These are phyloP conservation scores for Globisporangium mamillatum DNA, from an alignment of 352 stramenopile genomes.

Conservation along the genomic window DNA sequence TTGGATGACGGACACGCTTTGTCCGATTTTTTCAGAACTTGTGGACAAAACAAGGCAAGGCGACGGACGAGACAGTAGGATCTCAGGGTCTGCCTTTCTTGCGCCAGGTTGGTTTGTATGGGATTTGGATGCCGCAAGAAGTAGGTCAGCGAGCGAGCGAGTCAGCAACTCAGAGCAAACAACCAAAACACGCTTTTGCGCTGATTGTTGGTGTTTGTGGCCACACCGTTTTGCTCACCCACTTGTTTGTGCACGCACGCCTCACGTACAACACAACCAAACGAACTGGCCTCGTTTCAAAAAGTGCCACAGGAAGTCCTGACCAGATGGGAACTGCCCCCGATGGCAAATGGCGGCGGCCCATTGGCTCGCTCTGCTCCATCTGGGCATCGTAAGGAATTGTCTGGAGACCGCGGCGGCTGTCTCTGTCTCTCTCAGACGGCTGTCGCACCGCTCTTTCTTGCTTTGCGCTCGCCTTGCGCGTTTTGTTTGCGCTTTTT, in stretches of 20 bases:
- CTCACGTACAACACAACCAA: neutral
- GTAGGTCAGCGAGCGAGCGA: neutral
- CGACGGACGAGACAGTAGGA: neutral
- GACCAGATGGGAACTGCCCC: neutral
- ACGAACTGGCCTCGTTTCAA: neutral
- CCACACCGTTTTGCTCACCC: neutral
- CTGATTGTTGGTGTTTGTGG: neutral
- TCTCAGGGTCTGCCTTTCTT: neutral
- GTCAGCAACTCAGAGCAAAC: neutral
- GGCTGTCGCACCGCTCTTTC: conserved; percentile 3
- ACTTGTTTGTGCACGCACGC: neutral
- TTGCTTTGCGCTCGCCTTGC: neutral
- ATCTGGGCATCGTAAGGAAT: neutral
- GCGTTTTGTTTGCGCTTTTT: neutral
- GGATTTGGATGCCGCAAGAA: neutral
- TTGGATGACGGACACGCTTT: neutral
- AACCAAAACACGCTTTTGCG: neutral
- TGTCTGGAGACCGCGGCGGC: conserved; percentile 2
- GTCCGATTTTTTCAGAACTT: neutral
- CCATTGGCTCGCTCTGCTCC: neutral
- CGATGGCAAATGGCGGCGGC: neutral
- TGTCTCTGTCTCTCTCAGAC: neutral
- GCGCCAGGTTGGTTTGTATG: neutral
- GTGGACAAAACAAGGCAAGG: neutral
- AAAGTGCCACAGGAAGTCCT: neutral